Evolutionary conservation across 768 basidiomycete species (phyloP).

Genomic region (Suillus weaverae): DNA sequence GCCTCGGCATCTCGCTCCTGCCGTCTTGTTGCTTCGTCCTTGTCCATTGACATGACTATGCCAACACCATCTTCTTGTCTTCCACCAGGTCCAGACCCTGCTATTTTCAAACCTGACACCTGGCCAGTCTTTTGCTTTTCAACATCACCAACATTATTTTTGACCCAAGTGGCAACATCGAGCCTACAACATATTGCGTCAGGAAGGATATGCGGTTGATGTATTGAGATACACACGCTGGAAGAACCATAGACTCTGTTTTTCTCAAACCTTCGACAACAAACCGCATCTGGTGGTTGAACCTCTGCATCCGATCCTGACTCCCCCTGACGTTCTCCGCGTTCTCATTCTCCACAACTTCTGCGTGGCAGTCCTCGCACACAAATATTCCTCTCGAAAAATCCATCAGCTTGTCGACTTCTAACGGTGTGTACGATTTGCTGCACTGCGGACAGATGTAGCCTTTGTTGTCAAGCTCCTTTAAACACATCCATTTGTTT

Average conservation of each 20-base stretch:
- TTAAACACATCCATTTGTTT: slow-evolving; percentile 1
- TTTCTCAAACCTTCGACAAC: slow-evolving; percentile 86
- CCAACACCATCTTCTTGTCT: slow-evolving; percentile 76
- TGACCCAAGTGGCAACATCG: slow-evolving; percentile 83
- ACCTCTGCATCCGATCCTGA: slow-evolving; percentile 94
- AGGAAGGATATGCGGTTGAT: neutral
- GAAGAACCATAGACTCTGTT: slow-evolving; percentile 84
- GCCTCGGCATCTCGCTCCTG: slow-evolving; percentile 78
- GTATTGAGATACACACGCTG: slow-evolving; percentile 55
- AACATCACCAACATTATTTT: slow-evolving; percentile 63
- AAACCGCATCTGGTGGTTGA: slow-evolving; percentile 88
- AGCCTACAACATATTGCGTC: slow-evolving; percentile 46
- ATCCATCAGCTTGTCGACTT: slow-evolving; percentile 84
- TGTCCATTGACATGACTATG: slow-evolving; percentile 87
- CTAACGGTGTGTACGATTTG: slow-evolving; percentile 80
- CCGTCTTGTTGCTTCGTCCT: slow-evolving; percentile 74
- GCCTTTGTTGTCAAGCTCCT: slow-evolving; percentile 98
- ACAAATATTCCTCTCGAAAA: slow-evolving; percentile 61
- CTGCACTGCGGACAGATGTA: slow-evolving; percentile 92
- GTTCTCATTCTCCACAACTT: slow-evolving; percentile 90
- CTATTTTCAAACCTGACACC: slow-evolving; percentile 64
- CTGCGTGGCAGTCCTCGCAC: slow-evolving; percentile 86
- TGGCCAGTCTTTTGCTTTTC: slow-evolving; percentile 58
- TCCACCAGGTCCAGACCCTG: slow-evolving; percentile 60
- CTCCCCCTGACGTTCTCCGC: slow-evolving; percentile 80